Conservation (phyloP, 73 alveolate genomes). For the Tetrahymena borealis region DNA sequence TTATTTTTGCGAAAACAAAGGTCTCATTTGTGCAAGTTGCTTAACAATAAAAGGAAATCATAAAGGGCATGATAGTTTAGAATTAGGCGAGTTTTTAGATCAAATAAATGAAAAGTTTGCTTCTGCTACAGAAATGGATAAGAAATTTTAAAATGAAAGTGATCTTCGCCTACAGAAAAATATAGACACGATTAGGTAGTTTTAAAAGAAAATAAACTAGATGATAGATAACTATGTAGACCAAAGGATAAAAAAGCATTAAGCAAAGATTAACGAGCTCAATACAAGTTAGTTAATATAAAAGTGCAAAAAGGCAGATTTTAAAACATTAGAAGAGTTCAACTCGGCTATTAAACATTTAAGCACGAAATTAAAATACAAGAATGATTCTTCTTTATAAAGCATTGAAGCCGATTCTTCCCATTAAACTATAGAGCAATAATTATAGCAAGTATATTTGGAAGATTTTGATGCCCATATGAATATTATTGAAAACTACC, state of each 20-base stretch:
- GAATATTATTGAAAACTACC: not conserved
- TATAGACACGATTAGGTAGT: not conserved
- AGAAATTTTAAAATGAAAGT: not conserved
- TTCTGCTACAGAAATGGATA: not conserved
- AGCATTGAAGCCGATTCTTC: not conserved
- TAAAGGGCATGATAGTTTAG: not conserved
- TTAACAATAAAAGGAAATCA: not conserved
- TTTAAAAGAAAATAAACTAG: not conserved
- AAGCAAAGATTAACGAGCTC: not conserved
- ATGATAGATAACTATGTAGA: not conserved
- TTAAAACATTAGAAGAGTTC: not conserved
- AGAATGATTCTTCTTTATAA: not conserved
- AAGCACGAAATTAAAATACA: not conserved
- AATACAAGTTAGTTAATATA: not conserved
- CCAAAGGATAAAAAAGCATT: not conserved
- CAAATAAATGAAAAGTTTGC: not conserved
- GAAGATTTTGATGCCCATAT: not conserved
- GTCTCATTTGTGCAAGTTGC: not conserved
- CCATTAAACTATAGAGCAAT: not conserved
- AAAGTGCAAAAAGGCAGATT: not conserved
- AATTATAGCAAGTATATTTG: not conserved
- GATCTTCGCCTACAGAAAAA: not conserved
- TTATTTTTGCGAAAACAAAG: not conserved
- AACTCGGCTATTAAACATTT: not conserved
- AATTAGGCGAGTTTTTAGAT: not conserved